These are phyloP conservation scores for Amanita rimosa DNA, from an alignment of 768 basidiomycete species.

Conservation along the genomic window DNA sequence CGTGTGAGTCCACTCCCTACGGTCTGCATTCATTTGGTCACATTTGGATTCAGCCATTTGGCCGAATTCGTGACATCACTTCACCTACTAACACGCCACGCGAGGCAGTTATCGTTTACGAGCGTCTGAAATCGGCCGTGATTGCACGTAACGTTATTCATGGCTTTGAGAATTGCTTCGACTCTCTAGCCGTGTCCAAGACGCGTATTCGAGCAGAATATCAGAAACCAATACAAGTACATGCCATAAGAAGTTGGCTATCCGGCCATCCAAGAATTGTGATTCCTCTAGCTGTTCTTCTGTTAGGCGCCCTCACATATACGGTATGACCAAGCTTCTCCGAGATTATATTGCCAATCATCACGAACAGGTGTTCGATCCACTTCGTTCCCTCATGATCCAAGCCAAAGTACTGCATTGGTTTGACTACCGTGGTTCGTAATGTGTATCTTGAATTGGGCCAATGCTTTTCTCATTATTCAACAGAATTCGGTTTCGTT, in stretches of 20 bases:
- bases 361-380: conserved; percentile 70
- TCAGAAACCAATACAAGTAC: conserved; percentile 52
- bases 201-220: conserved; percentile 45
- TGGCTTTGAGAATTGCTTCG: conserved; percentile 31
- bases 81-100: conserved; percentile 57
- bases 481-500: conserved; percentile 56
- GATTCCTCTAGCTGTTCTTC: conserved; percentile 70
- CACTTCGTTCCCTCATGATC: conserved; percentile 76
- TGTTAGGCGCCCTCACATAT: conserved; percentile 85
- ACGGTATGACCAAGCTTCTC: conserved; percentile 34
- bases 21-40: background rate
- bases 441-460: background rate
- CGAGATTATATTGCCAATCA: background rate
- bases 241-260: conserved; percentile 69
- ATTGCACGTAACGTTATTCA: conserved; percentile 79
- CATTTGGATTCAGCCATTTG: conserved; percentile 52
- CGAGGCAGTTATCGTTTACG: conserved; percentile 52
- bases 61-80: conserved; percentile 59
- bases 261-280: conserved; percentile 79
- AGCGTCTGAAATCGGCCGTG: conserved; percentile 53
- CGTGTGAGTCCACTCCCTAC: conserved; percentile 37
- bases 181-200: conserved; percentile 15
- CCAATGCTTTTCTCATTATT: background rate
- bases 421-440: conserved; percentile 67
- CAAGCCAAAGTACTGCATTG: conserved; percentile 74